These are phyloP conservation scores for Aspergillus sp. DNA, from an alignment of 2,329 filamentous ascomycete genomes.

Conservation along the genomic window DNA sequence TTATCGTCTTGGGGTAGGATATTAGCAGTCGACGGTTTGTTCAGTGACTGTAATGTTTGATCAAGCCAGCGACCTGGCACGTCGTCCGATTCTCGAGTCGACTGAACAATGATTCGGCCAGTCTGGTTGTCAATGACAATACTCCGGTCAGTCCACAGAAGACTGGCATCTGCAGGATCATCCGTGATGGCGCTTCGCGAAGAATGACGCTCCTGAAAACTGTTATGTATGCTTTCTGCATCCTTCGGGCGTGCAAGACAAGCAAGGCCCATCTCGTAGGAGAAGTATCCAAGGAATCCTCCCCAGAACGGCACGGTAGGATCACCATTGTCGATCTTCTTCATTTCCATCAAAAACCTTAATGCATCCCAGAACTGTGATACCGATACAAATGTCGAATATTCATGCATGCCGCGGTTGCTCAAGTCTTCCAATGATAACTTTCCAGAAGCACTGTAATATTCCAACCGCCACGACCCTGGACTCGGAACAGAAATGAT, in stretches of 20 bases:
- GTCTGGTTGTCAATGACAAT: slow-evolving; percentile 68
- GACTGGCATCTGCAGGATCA: slow-evolving; percentile 61
- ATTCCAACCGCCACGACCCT: slow-evolving; percentile 32
- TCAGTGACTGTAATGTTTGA: slow-evolving; percentile 20
- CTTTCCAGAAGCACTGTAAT: slow-evolving; percentile 17
- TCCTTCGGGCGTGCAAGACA: slow-evolving; percentile 42
- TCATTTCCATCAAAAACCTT: slow-evolving; percentile 35
- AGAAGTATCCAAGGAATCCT: slow-evolving; percentile 76
- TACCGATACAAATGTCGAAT: slow-evolving; percentile 10
- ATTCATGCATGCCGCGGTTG: slow-evolving; percentile 1
- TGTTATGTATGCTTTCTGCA: slow-evolving; percentile 1
- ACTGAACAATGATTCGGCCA: slow-evolving; percentile 60
- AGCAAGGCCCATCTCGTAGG: slow-evolving; percentile 71
- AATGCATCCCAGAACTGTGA: slow-evolving; percentile 30
- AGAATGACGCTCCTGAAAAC: slow-evolving; percentile 21
- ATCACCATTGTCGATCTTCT: slow-evolving; percentile 30
- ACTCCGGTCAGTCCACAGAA: slow-evolving; percentile 70
- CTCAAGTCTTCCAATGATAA: slow-evolving; percentile 18
- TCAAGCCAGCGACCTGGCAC: slow-evolving; percentile 42
- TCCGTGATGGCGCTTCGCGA: slow-evolving; percentile 12
- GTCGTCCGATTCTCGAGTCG: slow-evolving; percentile 43
- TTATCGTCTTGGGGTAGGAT: slow-evolving; percentile 4
- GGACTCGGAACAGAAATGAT: slow-evolving; percentile 31
- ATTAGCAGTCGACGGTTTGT: slow-evolving; percentile 11
- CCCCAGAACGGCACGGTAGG: slow-evolving; percentile 60